These are phyloP conservation scores for Groenewaldozyma auringiensis DNA, from an alignment of 1,139 yeast genomes.

Conservation along the genomic window DNA sequence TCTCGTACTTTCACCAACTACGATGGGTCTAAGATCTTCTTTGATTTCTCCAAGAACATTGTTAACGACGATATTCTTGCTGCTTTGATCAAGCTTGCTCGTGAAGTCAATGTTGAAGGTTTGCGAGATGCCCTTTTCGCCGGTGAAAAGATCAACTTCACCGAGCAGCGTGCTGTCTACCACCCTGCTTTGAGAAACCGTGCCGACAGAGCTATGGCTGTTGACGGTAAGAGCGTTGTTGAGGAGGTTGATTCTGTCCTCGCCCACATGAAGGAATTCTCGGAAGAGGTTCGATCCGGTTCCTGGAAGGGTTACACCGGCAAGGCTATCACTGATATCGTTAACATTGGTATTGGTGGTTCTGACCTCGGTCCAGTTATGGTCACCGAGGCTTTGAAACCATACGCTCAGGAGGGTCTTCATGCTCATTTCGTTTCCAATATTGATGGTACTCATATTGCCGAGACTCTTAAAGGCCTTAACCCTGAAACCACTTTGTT, in stretches of 20 bases:
- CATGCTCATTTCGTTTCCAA: constrained; percentile 90
- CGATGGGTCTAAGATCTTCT: constrained; percentile 81
- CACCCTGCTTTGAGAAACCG: constrained; percentile 96
- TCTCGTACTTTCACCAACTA: constrained; percentile 71
- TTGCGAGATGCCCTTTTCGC: constrained; percentile 86
- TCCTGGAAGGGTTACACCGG: constrained; percentile 97
- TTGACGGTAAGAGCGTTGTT: constrained; percentile 83
- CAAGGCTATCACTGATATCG: constrained; percentile 84
- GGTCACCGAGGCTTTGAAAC: constrained; percentile 97
- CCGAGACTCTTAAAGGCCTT: constrained; percentile 73
- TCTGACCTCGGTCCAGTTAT: constrained; percentile 98
- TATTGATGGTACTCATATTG: constrained; percentile 96
- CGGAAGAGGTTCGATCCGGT: constrained; percentile 83
- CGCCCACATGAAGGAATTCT: constrained; percentile 93
- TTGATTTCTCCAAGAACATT: constrained; percentile 92
- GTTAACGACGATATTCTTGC: constrained; percentile 73
- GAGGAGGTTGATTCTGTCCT: constrained; percentile 86
- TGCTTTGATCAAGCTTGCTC: constrained; percentile 68
- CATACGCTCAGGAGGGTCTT: constrained; percentile 70
- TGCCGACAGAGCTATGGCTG: constrained; percentile 70
- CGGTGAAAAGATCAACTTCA: constrained; percentile 89
- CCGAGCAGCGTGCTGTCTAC: constrained; percentile 94
- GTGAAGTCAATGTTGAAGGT: constrained; percentile 79
- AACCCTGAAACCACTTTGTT: constrained; percentile 90
- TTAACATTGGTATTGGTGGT: constrained; percentile 98